Conservation (phyloP, 2,329 filamentous ascomycete species). For the Neopestalotiopsis sp. region DNA sequence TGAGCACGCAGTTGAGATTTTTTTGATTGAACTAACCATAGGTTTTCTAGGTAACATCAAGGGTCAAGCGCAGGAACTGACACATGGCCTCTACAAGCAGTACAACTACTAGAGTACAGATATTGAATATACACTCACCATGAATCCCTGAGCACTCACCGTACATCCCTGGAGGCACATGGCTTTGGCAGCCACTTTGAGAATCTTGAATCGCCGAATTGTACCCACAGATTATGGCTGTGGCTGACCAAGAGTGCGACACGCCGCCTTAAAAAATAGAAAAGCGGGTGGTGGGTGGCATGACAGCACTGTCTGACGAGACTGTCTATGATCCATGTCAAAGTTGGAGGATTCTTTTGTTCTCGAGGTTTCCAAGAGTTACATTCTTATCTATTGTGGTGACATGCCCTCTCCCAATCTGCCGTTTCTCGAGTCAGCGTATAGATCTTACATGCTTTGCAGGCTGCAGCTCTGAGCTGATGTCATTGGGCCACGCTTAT, state of each 20-base stretch:
- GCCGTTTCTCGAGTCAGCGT: background rate
- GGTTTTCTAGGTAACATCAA: background rate
- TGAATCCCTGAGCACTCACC: background rate
- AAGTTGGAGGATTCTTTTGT: background rate
- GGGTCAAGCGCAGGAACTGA: background rate
- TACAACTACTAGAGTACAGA: background rate
- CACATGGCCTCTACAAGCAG: conserved; percentile 9
- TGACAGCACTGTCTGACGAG: background rate
- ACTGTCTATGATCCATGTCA: background rate
- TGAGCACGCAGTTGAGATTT: background rate
- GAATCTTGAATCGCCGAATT: background rate
- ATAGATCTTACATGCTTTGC: background rate
- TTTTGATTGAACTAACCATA: conserved; percentile 3
- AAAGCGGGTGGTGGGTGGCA: background rate
- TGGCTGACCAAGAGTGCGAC: background rate
- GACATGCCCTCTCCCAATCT: background rate
- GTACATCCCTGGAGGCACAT: background rate
- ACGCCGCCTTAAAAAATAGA: background rate
- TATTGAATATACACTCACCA: background rate
- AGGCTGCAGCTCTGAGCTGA: background rate
- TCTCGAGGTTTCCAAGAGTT: background rate
- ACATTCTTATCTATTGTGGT: background rate
- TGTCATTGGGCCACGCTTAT: background rate
- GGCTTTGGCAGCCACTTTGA: background rate
- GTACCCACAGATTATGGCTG: background rate